Evolutionary conservation across 768 basidiomycete species (phyloP), one percentile per base, ranked within the genome.

Genomic region (Russula vinacea): DNA sequence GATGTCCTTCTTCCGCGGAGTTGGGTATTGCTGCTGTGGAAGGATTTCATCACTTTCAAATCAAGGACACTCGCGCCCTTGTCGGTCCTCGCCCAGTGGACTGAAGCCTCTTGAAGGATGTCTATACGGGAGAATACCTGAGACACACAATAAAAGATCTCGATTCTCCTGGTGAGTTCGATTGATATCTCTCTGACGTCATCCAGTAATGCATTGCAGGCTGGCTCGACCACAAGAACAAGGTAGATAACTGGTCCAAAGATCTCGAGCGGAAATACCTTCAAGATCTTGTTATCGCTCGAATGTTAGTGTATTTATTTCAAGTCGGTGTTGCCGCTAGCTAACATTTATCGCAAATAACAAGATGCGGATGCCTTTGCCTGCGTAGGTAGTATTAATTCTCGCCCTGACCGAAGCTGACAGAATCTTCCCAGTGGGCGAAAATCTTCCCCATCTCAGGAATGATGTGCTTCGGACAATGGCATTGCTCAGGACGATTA

Each of bases 1-100:
- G 74, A 76, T 17, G 67, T 84, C 32, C 79, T 80, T 5, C 75
- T 88, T 39, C 86, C 86, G 0, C 78, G 78, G 2, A 80, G 78
- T 57, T 88, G 85, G 84, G 68, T 85, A 22, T 39, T 74, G 17
- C 62, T 65, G 19, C 45, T 32, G 50, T 68, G 51, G 62, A 64
- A 17, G 68, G 65, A 60, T 67, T 67, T 63, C 9, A 26, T 44
- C 29, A 33, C 24, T 14, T 66, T 58, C 37, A 65, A 35, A 29
- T 39, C 51, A 3, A 37, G 37, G 7, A 0, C 19, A 29, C n/a
- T 44, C 3, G 49, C 44, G 1, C n/a, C 57, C 50, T 37, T 64
- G 24, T n/a, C 4, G 37, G 6, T 40, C 14, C 57, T 63, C 13
- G 56, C 45, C 32, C 26, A 33, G 13, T 33, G 26, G 5, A 32